Percentiles rank a stretch among this genome's conserved stretches.
These are phyloP conservation scores for Kluyveromyces sp. DNA, from an alignment of 1,139 yeast species.

Conservation along the genomic window DNA sequence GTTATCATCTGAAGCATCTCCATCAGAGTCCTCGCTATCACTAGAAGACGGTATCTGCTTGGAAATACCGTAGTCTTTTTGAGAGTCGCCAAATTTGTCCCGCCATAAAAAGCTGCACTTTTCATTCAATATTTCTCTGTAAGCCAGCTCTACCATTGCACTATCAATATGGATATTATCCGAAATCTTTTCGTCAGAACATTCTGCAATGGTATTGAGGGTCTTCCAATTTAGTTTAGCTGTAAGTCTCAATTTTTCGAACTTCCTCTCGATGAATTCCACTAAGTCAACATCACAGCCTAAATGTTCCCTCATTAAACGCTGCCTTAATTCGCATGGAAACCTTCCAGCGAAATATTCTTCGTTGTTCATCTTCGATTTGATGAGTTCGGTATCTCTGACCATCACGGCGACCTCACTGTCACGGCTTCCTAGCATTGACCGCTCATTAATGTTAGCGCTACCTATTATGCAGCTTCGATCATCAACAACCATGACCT, in stretches of 20 bases:
- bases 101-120: conserved; percentile 44
- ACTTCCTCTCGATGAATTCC: conserved; percentile 76
- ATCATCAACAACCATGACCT: conserved; percentile 89
- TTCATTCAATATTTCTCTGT: conserved; percentile 53
- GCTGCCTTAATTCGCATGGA: conserved; percentile 80
- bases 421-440: conserved; percentile 89
- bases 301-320: conserved; percentile 93
- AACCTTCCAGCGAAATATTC: conserved; percentile 78
- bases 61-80: conserved; percentile 14
- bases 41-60: neutral
- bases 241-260: conserved; percentile 49
- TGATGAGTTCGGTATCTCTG: conserved; percentile 72
- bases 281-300: conserved; percentile 88
- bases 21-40: conserved; percentile 3
- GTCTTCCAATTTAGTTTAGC: conserved; percentile 39
- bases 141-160: conserved; percentile 68
- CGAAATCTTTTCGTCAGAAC: conserved; percentile 3
- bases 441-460: conserved; percentile 92
- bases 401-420: conserved; percentile 89
- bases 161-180: conserved; percentile 36
- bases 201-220: conserved; percentile 13
- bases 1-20: neutral
- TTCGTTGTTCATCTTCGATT: conserved; percentile 73
- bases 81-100: conserved; percentile 12
- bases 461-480: conserved; percentile 90